Percentiles rank a stretch among this genome's conserved stretches.
Conservation (phyloP, 768 basidiomycete genomes). For the Phylloporus sp. region DNA sequence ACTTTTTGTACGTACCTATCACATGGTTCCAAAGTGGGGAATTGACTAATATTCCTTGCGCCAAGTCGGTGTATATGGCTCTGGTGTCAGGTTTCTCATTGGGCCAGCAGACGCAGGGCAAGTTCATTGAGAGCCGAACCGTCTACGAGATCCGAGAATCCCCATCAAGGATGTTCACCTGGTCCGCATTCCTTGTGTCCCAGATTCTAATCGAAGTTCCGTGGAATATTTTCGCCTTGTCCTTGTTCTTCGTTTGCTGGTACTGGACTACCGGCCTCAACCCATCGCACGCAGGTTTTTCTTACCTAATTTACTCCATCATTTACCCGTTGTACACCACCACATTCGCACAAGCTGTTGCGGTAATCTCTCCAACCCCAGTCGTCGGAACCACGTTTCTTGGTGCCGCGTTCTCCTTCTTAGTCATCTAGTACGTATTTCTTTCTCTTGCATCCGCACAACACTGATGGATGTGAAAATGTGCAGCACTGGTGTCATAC, state of each 20-base stretch:
- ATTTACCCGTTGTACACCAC: slow-evolving; percentile 43
- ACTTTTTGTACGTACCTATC: slow-evolving; percentile 34
- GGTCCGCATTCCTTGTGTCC: slow-evolving; percentile 55
- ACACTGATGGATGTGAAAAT: not conserved
- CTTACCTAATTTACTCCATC: slow-evolving; percentile 37
- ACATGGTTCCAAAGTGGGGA: not conserved
- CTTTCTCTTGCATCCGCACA: not conserved
- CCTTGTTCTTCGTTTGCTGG: slow-evolving; percentile 46
- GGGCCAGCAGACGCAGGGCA: slow-evolving; percentile 56
- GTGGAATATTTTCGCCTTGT: slow-evolving; percentile 39
- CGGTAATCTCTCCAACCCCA: slow-evolving; percentile 39
- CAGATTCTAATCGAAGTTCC: slow-evolving; percentile 47
- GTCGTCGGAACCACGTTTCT: slow-evolving; percentile 40
- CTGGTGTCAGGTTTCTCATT: slow-evolving; percentile 43
- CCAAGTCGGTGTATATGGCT: slow-evolving; percentile 49
- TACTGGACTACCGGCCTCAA: slow-evolving; percentile 45
- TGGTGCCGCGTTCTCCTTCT: slow-evolving; percentile 37
- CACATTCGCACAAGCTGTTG: slow-evolving; percentile 41
- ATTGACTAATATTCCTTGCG: not conserved
- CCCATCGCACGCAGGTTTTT: slow-evolving; percentile 36
- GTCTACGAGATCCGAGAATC: slow-evolving; percentile 64
- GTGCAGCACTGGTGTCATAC: slow-evolving; percentile 44
- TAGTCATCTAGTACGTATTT: slow-evolving; percentile 39
- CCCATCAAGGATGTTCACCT: slow-evolving; percentile 60
- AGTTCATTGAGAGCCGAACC: slow-evolving; percentile 50